Percentiles rank a stretch among this genome's conserved stretches.
Conservation (phyloP, 176 grass and related monocot species). For the Bonia amplexicaulis region DNA sequence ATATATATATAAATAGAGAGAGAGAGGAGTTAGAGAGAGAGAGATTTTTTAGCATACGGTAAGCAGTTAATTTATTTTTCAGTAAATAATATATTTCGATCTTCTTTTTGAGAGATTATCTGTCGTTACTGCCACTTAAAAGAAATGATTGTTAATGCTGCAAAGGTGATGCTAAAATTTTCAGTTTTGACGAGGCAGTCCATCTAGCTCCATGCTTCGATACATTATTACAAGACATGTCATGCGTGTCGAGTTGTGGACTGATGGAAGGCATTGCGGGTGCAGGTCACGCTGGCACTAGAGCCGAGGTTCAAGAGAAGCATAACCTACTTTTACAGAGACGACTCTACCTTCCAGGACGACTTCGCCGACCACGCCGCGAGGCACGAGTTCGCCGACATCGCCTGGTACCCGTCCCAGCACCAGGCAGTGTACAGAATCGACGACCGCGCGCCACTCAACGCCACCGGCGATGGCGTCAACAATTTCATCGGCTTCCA, state of each 20-base stretch:
- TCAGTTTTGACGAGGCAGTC: background rate
- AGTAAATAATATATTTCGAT: no score
- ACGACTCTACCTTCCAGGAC: slow-evolving; percentile 54
- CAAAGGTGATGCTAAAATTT: background rate
- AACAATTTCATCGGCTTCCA: slow-evolving; percentile 86
- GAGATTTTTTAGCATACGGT: background rate
- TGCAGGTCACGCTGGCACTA: slow-evolving; percentile 77
- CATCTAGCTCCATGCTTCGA: background rate
- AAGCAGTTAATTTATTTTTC: background rate
- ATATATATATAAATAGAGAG: no score
- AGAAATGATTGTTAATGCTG: no score
- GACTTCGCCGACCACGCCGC: slow-evolving; percentile 51
- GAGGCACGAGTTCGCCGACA: slow-evolving; percentile 71
- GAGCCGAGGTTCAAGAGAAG: slow-evolving; percentile 74
- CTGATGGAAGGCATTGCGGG: background rate
- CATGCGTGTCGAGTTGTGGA: background rate
- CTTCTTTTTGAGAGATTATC: no score
- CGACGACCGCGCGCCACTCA: slow-evolving; percentile 44
- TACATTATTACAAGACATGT: background rate
- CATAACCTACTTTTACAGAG: slow-evolving; percentile 54
- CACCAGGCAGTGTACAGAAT: slow-evolving; percentile 51
- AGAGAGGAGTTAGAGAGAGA: no score
- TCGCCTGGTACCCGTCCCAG: slow-evolving; percentile 86
- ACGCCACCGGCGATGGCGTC: slow-evolving; percentile 48
- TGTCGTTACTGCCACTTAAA: no score